Conservation (phyloP, 2,329 filamentous ascomycete species). For the Fusarium virguliforme region DNA sequence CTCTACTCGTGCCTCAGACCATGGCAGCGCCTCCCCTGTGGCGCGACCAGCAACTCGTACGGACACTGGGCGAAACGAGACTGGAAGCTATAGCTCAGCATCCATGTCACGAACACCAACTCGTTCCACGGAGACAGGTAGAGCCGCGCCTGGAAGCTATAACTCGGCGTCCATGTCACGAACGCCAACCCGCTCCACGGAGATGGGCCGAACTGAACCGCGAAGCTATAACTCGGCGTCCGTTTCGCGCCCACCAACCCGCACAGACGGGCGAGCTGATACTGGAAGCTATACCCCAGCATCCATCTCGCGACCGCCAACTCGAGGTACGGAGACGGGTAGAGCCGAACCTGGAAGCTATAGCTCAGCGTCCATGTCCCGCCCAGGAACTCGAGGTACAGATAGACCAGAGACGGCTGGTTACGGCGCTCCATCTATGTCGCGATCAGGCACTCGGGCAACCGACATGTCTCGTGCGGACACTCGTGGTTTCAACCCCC, state of each 20-base stretch:
- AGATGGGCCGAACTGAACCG: constrained; percentile 52
- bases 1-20: constrained; percentile 32
- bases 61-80: constrained; percentile 47
- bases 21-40: constrained; percentile 54
- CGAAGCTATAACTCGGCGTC: constrained; percentile 46
- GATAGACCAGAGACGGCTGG: constrained; percentile 31
- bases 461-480: constrained; percentile 46
- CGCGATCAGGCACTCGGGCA: constrained; percentile 46
- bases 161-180: constrained; percentile 47
- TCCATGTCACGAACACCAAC: constrained; percentile 48
- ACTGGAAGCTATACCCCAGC: constrained; percentile 45
- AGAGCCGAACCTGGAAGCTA: constrained; percentile 51
- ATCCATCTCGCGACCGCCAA: constrained; percentile 47
- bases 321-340: constrained; percentile 45
- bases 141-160: constrained; percentile 52
- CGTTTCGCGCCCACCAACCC: constrained; percentile 45
- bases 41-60: constrained; percentile 56
- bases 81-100: constrained; percentile 44
- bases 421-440: constrained; percentile 39
- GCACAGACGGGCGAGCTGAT: constrained; percentile 53
- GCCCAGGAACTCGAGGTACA: constrained; percentile 38
- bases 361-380: constrained; percentile 36
- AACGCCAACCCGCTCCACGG: constrained; percentile 45
- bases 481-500: constrained; percentile 47
- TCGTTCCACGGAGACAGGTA: constrained; percentile 37